Base-by-base conservation (phyloP, 2,329 filamentous ascomycete genomes). In the Amylocarpus encephaloides region DNA sequence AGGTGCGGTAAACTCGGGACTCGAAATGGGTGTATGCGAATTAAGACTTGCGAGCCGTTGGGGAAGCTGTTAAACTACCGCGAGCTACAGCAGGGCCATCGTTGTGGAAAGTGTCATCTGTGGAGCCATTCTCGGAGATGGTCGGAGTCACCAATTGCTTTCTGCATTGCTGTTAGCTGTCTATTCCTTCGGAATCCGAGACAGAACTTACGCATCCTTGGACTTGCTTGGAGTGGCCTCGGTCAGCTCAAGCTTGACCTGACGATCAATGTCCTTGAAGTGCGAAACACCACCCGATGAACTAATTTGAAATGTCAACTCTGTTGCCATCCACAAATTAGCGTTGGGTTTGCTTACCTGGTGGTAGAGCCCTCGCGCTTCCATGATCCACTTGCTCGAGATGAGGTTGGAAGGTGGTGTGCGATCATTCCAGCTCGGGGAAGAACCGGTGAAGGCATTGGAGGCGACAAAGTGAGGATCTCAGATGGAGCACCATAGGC, bases 401-500 rank as follows among this genome's bases (percentile, higher is more conserved):
- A 57, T 13, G 22, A 26, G 22, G 33, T 41, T 26, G 62, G 59
- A 41, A 67, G 54, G 35, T 66, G 65, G 29, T 61, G 60, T 46
- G 58, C 54, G 46, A 66, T 62, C 52, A 64, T 62, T 35, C 59
- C 55, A 34, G 62, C 54, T 29, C 65, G 63, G 46, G 64, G 62
- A 50, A 60, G 53, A 11, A 63, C 50, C 19, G 64, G 59, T 42
- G 63, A 62, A 33, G 57, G 42, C 32, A 77, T 72, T 48, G 69
- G 69, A 10, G 76, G 73, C 47, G 70, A 75, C 61, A 82, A 71
- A 13, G 79, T 76, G 45, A 84, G 52, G 78, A 60, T 53, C 10
- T 60, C 58, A 46, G 58, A 57, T 33, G 59, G 48, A 52, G 79
- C 82, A 53, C 82, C 82, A 60, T 85, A 85, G 39, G 82, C 82